Percentiles rank a stretch among this genome's conserved stretches.
Conservation (phyloP, 139 green algal species). For the Chlorella sp. region DNA sequence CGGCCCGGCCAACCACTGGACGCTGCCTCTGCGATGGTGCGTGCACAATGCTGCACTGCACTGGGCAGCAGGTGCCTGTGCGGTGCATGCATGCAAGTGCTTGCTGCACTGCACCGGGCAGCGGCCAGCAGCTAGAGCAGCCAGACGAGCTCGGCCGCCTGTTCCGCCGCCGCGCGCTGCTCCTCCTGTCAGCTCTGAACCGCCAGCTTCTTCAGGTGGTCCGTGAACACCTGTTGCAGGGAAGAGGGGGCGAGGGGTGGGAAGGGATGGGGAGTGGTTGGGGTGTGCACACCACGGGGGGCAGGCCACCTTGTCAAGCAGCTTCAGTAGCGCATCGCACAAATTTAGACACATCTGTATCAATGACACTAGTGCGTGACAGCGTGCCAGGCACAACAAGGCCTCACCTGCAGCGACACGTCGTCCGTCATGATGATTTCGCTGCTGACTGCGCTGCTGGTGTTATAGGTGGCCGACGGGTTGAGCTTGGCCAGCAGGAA, state of each 20-base stretch:
- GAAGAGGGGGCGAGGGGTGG: not conserved
- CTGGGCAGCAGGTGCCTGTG: no score
- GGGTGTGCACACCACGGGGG: no score
- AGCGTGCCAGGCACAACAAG: no score
- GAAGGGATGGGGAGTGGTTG: not conserved
- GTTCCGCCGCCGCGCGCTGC: conserved; percentile 31
- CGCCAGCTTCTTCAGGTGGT: conserved; percentile 93
- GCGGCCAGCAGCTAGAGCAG: conserved; percentile 27
- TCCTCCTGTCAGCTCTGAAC: conserved; percentile 80
- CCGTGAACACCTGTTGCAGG: conserved; percentile 88
- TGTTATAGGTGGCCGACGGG: conserved; percentile 93
- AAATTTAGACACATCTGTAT: no score
- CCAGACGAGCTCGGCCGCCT: conserved; percentile 49
- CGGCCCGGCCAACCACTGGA: no score
- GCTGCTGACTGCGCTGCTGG: conserved; percentile 47
- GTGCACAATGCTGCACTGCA: no score
- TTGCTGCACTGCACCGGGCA: no score
- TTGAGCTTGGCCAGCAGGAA: conserved; percentile 99
- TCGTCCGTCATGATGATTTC: conserved; percentile 99
- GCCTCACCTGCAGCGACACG: conserved; percentile 61
- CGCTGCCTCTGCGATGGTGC: no score
- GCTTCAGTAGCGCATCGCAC: no score
- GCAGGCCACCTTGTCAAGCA: no score
- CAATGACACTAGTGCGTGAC: no score
- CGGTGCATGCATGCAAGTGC: no score